Percentiles rank a stretch among this genome's conserved stretches.
phyloP scores from a whole-genome alignment of 2,329 filamentous ascomycete species.

The Emericellopsis atlantica region DNA sequence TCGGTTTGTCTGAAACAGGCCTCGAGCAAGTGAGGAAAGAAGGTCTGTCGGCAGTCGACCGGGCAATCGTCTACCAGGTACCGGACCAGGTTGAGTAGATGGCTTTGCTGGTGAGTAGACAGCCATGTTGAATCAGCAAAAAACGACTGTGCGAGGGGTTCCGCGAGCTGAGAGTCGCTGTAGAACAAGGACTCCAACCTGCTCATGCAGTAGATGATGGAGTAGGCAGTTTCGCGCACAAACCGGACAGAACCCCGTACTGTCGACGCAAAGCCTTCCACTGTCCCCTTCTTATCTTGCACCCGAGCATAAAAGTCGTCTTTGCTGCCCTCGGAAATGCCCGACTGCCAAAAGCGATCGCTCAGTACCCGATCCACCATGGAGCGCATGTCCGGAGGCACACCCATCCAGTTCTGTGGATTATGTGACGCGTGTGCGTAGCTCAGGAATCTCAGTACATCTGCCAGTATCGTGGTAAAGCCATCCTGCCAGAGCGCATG shows the following conservation, averaged over 20 bases:
- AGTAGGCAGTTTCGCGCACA: constrained; percentile 86
- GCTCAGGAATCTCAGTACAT: constrained; percentile 72
- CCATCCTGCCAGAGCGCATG: constrained; percentile 75
- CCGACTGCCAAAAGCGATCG: constrained; percentile 96
- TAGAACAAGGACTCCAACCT: constrained; percentile 82
- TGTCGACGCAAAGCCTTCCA: constrained; percentile 89
- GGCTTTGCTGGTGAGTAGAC: constrained; percentile 86
- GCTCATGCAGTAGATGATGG: constrained; percentile 88
- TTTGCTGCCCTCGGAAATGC: constrained; percentile 88
- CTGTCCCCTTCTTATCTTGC: constrained; percentile 72
- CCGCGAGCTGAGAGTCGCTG: constrained; percentile 72
- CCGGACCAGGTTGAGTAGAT: constrained; percentile 78
- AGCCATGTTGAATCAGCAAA: constrained; percentile 73
- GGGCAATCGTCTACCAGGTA: constrained; percentile 91
- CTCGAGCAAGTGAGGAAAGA: constrained; percentile 73
- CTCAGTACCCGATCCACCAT: constrained; percentile 77
- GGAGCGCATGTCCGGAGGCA: constrained; percentile 62
- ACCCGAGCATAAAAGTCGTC: constrained; percentile 95
- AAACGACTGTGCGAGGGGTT: constrained; percentile 69
- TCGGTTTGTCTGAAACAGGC: constrained; percentile 80
- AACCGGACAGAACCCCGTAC: constrained; percentile 81
- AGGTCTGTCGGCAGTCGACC: constrained; percentile 59
- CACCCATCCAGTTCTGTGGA: constrained; percentile 65
- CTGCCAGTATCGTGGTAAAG: constrained; percentile 73
- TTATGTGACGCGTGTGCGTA: constrained; percentile 90